Conservation (phyloP, 805 yeast genomes). For the Pichia ethanolica region DNA sequence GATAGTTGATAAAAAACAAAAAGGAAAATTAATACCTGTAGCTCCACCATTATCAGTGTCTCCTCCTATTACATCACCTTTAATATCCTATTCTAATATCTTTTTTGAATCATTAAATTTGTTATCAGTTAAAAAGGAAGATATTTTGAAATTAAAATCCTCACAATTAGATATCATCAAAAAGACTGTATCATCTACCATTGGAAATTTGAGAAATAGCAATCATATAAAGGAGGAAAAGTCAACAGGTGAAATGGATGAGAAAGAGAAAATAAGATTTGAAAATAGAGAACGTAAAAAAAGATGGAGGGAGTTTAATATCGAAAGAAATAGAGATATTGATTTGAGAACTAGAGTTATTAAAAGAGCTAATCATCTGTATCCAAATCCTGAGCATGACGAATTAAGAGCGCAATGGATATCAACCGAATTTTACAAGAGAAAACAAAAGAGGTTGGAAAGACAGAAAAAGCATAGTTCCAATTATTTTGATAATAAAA, state of each 20-base stretch:
- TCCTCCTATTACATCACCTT: conserved; percentile 1
- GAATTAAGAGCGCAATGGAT: conserved; percentile 61
- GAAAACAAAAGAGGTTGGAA: conserved; percentile 53
- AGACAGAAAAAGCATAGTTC: conserved; percentile 31
- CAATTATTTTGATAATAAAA: conserved; percentile 8
- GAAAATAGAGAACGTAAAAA: conserved; percentile 75
- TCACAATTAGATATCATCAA: conserved; percentile 9
- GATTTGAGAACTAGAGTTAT: conserved; percentile 75
- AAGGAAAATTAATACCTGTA: neutral
- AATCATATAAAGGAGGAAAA: neutral
- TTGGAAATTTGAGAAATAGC: conserved; percentile 7
- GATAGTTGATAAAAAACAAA: neutral
- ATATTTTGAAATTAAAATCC: conserved; percentile 5
- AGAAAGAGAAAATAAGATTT: conserved; percentile 49
- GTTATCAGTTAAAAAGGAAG: neutral
- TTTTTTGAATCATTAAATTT: conserved; percentile 10
- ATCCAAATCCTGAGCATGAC: conserved; percentile 51
- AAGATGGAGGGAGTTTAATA: conserved; percentile 76
- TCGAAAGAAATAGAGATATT: conserved; percentile 76
- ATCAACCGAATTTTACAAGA: conserved; percentile 57
- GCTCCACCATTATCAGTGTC: neutral
- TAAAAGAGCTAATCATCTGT: conserved; percentile 60
- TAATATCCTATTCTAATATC: conserved; percentile 5
- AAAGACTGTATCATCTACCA: conserved; percentile 9
- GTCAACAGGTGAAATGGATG: conserved; percentile 22